Conservation (phyloP, 2,329 filamentous ascomycete species). For the Trichoderma aggressivum region DNA sequence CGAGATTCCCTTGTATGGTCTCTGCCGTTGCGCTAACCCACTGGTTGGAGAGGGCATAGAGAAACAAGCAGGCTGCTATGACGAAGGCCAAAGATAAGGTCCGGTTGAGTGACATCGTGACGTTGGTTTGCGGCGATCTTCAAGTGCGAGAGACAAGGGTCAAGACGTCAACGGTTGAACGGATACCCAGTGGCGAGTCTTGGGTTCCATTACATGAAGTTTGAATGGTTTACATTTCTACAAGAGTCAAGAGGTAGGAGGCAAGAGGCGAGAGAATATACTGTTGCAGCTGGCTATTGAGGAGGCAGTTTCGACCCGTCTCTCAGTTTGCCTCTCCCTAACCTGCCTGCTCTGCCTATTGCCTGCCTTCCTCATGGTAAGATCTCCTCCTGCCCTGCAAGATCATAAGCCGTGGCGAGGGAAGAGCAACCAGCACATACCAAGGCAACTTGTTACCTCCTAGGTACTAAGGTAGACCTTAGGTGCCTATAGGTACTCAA, state of each 20-base stretch:
- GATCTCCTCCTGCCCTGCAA: neutral
- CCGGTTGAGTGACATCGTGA: slow-evolving; percentile 16
- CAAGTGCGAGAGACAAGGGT: neutral
- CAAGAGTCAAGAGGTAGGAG: neutral
- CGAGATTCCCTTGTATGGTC: slow-evolving; percentile 7
- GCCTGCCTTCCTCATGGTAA: neutral
- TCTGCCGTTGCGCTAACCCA: slow-evolving; percentile 5
- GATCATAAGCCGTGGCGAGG: neutral
- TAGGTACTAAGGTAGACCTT: no score
- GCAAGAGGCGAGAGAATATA: neutral
- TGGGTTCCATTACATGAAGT: neutral
- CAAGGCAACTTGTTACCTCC: neutral
- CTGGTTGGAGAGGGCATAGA: slow-evolving; percentile 16
- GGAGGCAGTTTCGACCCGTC: neutral
- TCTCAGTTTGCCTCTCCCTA: neutral
- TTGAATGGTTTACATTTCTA: neutral
- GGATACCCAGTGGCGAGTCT: no score
- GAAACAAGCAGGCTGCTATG: slow-evolving; percentile 10
- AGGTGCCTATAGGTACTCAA: no score
- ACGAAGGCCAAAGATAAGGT: neutral
- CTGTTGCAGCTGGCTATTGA: neutral
- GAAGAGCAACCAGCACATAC: neutral
- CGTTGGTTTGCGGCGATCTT: neutral
- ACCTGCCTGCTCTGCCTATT: neutral
- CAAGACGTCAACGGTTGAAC: neutral